Conservation (phyloP, 257 asterid genomes). For the Paraleonurus japonicus region DNA sequence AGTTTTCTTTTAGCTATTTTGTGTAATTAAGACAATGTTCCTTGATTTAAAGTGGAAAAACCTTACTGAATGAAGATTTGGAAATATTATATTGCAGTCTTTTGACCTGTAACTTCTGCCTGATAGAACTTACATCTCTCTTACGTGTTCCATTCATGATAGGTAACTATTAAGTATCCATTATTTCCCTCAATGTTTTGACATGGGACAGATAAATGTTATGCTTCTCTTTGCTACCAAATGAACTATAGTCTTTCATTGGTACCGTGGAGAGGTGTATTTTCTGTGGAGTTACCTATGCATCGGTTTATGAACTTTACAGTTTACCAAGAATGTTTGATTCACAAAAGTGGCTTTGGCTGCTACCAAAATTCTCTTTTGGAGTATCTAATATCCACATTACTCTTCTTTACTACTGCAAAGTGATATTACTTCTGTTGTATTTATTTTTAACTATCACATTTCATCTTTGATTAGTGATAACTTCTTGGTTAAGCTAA, state of each 20-base stretch:
- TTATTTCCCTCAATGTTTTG: neutral
- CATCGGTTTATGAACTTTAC: neutral
- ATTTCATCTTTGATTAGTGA: neutral
- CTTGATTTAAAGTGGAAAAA: neutral
- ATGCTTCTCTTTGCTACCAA: slow-evolving; percentile 1
- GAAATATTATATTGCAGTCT: neutral
- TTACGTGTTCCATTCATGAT: neutral
- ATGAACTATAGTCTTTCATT: neutral
- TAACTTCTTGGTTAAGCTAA: slow-evolving; percentile 21
- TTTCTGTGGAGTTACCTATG: neutral
- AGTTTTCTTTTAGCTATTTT: slow-evolving; percentile 4
- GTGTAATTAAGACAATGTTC: neutral
- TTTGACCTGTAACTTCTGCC: slow-evolving; percentile 8
- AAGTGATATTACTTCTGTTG: neutral
- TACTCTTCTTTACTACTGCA: neutral
- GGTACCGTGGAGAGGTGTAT: neutral
- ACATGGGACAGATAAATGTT: neutral
- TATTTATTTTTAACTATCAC: neutral
- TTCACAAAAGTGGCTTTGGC: neutral
- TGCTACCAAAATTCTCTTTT: neutral
- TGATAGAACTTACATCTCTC: neutral
- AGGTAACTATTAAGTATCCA: neutral
- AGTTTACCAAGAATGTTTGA: neutral
- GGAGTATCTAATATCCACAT: neutral
- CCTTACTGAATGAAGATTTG: neutral